A percentile compares a stretch with the other conserved stretches of the same genome.
Evolutionary conservation across 148 eudicot species (phyloP).

Genomic region (Simmondsia chinensis): DNA sequence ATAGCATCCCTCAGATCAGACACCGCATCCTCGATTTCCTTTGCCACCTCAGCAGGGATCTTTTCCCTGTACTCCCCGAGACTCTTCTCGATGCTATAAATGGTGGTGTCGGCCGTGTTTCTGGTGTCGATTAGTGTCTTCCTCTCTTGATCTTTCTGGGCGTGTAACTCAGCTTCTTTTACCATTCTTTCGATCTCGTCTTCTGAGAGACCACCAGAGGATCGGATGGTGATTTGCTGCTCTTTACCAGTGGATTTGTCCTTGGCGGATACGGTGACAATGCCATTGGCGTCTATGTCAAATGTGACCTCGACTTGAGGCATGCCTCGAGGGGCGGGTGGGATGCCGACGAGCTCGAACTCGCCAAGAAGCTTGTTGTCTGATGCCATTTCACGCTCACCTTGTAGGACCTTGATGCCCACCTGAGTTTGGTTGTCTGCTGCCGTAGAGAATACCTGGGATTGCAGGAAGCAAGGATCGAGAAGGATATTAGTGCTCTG

Average conservation of each 20-base stretch:
- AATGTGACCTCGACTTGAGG: slow-evolving; percentile 97
- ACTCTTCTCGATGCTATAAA: slow-evolving; percentile 86
- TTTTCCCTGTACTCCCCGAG: slow-evolving; percentile 74
- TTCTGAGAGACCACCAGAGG: slow-evolving; percentile 87
- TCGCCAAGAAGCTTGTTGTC: slow-evolving; percentile 89
- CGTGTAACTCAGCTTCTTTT: slow-evolving; percentile 78
- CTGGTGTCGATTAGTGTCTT: slow-evolving; percentile 65
- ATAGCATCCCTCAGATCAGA: slow-evolving; percentile 62
- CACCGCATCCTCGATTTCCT: slow-evolving; percentile 71
- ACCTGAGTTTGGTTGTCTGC: slow-evolving; percentile 99
- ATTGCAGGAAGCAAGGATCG: background rate
- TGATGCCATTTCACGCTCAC: slow-evolving; percentile 93
- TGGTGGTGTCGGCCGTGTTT: slow-evolving; percentile 80
- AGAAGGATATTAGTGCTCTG: too few relatives aligned
- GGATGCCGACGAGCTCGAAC: slow-evolving; percentile 88
- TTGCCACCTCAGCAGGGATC: slow-evolving; percentile 54
- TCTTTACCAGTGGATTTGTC: slow-evolving; percentile 85
- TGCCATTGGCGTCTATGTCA: slow-evolving; percentile 95
- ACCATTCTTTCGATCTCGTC: slow-evolving; percentile 87
- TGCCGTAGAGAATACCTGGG: slow-evolving; percentile 89
- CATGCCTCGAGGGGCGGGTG: slow-evolving; percentile 94
- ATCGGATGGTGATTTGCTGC: slow-evolving; percentile 86
- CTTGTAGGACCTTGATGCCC: slow-evolving; percentile 89
- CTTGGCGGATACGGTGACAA: slow-evolving; percentile 89
- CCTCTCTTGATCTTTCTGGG: slow-evolving; percentile 80